phyloP scores from a whole-genome alignment of 1,139 yeast species.

The Kazachstania sp. region DNA sequence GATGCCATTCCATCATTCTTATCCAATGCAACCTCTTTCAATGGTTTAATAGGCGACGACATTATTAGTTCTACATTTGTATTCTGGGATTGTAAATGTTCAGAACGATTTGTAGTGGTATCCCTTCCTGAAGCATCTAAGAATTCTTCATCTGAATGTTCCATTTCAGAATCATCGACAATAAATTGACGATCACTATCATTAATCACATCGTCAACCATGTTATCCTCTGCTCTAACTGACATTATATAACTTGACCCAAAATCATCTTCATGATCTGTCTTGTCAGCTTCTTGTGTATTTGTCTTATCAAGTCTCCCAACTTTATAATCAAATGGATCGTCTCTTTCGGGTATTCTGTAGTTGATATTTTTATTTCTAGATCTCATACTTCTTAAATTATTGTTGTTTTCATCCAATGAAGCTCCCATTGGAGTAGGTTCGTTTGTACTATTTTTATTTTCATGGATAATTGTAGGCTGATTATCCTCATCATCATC shows the following conservation, averaged over 20 bases:
- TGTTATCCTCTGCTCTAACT: slow-evolving; percentile 26
- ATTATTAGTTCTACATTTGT: slow-evolving; percentile 12
- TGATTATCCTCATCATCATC: slow-evolving; percentile 7
- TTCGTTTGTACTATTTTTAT: slow-evolving; percentile 1
- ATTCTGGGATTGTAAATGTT: background rate
- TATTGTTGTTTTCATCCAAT: background rate
- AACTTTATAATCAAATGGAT: slow-evolving; percentile 24
- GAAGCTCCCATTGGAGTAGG: slow-evolving; percentile 4
- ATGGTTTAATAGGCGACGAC: slow-evolving; percentile 17
- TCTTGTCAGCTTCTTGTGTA: slow-evolving; percentile 17
- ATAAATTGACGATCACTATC: slow-evolving; percentile 28
- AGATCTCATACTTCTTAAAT: slow-evolving; percentile 12
- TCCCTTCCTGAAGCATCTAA: background rate
- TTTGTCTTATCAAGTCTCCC: slow-evolving; percentile 9
- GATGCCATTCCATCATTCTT: slow-evolving; percentile 7
- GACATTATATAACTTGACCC: slow-evolving; percentile 22
- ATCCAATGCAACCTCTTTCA: background rate
- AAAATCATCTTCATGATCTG: slow-evolving; percentile 29
- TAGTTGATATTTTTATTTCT: slow-evolving; percentile 20
- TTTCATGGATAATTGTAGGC: slow-evolving; percentile 7
- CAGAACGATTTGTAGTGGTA: no score
- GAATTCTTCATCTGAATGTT: slow-evolving; percentile 4
- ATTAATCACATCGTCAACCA: slow-evolving; percentile 13
- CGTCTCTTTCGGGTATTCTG: slow-evolving; percentile 26
- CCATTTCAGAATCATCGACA: slow-evolving; percentile 19